Conservation (phyloP, 495 filamentous ascomycete species). For the Monascus purpureus region DNA sequence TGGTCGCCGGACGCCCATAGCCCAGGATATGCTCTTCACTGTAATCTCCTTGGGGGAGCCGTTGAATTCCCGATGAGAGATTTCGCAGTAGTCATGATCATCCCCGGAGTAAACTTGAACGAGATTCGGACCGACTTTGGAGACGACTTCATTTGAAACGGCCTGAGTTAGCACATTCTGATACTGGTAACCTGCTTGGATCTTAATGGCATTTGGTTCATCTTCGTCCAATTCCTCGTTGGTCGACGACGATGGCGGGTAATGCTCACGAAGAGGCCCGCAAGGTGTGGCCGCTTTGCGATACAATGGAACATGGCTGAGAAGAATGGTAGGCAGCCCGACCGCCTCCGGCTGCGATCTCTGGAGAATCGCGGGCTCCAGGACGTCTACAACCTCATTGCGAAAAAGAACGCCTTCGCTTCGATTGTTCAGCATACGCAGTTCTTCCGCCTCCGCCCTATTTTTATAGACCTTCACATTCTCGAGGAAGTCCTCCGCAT, state of each 20-base stretch:
- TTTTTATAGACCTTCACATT: constrained; percentile 34
- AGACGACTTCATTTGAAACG: constrained; percentile 58
- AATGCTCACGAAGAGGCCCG: constrained; percentile 75
- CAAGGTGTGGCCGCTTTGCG: constrained; percentile 71
- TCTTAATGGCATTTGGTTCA: constrained; percentile 59
- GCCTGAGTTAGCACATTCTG: constrained; percentile 76
- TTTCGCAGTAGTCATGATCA: constrained; percentile 95
- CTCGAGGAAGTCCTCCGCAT: constrained; percentile 63
- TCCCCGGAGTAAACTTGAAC: constrained; percentile 82
- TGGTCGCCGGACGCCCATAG: constrained; percentile 87
- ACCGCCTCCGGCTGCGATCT: constrained; percentile 10
- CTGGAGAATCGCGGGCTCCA: constrained; percentile 12
- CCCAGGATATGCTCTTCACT: constrained; percentile 85
- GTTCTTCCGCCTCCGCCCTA: constrained; percentile 26
- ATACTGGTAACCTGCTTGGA: constrained; percentile 79
- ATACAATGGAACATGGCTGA: constrained; percentile 86
- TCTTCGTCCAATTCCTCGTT: constrained; percentile 51
- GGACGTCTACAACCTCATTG: constrained; percentile 26
- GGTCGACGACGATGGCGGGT: constrained; percentile 52
- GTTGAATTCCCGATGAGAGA: constrained; percentile 56
- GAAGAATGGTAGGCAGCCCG: constrained; percentile 66
- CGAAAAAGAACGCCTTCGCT: constrained; percentile 32
- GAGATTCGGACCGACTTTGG: constrained; percentile 57
- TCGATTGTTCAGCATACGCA: constrained; percentile 25
- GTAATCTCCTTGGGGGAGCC: constrained; percentile 74